Base-by-base conservation (phyloP, 225 moss, liverwort and hornwort genomes). In the Antitrichia curtipendula region DNA sequence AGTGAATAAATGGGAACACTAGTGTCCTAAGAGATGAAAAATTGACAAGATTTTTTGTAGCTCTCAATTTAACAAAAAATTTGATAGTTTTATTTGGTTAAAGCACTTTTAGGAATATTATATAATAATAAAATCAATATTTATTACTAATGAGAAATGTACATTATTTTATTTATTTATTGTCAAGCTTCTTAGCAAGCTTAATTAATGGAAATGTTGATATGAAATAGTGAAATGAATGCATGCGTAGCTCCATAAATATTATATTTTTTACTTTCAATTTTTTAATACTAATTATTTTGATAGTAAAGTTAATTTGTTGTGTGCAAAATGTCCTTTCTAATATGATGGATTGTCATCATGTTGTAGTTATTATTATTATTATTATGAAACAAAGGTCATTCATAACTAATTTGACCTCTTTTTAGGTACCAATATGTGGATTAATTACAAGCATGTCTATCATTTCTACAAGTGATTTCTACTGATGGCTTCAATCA, bases 341-440 rank as follows among this genome's bases (percentile, higher is more conserved):
- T 43, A 32, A 54, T 32, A 32, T 57, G 16, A 70, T 1, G 12
- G 1, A 34, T 70, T 7, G 43, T 43, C 2, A 31, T 32, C 6
- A 57, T 57, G 16, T 32, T 40, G 10, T 16, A n/a, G n/a, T n/a
- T 1, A 1, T 11, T 15, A 29, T 70, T 19, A 47, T 11, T 18
- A 18, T n/a, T n/a, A n/a, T 29, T 10, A 18, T 52, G 2, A 65
- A 65, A n/a, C 11, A n/a, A 34, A 65, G 1, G 6, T 52, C 4
- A 2, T 28, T 28, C 13, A 32, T 34, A 8, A 34, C 4, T 40
- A 3, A 53, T 38, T 38, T 53, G 13, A 52, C 6, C 2, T 65
- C 4, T 8, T 6, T 1, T 19, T 15, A 61, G 3, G 4, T 28
- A 65, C 2, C 4, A 13, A 12, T 2, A 49, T 25, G 8, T 16